Base-by-base conservation (phyloP, 129 eudicot genomes). In the Sambucus nigra region DNA sequence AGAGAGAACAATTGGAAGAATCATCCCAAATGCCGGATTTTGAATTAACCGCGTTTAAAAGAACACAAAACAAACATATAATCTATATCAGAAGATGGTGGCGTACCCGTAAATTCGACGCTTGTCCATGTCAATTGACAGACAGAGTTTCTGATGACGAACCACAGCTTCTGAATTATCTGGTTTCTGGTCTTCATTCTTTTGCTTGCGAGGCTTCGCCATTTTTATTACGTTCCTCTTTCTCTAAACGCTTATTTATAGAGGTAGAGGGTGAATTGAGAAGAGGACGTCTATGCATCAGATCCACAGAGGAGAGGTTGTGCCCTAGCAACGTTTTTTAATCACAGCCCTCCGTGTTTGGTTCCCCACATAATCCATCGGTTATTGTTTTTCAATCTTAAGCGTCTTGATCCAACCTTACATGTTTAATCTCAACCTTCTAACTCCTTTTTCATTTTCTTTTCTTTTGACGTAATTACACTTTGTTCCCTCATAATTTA, bases 121-220 rank as follows among this genome's bases (percentile, higher is more conserved):
- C 45, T 80, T 82, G 1, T 72, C 76, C 71, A 77, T 66, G 53
- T 92, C 96, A 55, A 92, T 82, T 2, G 94, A 75, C 21, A 92
- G 76, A 41, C 99, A 92, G 2, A 92, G 72, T 87, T 86, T 92
- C 82, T 92, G 99, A 59, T 92, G 96, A 50, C 69, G 74, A 18
- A 86, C 94, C 25, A 86, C 78, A 55, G 99, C 89, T 57, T 81
- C 95, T 1, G 87, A 63, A 70, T 81, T 78, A 39, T 80, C 86
- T 5, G 65, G 60, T 55, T 71, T 79, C 75, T 85, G 86, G 42
- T 81, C 92, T 58, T 89, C 97, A 33, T 70, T 89, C 68, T 89
- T 89, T 39, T 76, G 86, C 76, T 81, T 85, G 18, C 79, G 76
- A 60, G 95, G 77, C 66, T 85, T 89, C 73, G 95, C 94, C 98